Conservation (phyloP, 345 rosid genomes). For the Clarkia xantiana region DNA sequence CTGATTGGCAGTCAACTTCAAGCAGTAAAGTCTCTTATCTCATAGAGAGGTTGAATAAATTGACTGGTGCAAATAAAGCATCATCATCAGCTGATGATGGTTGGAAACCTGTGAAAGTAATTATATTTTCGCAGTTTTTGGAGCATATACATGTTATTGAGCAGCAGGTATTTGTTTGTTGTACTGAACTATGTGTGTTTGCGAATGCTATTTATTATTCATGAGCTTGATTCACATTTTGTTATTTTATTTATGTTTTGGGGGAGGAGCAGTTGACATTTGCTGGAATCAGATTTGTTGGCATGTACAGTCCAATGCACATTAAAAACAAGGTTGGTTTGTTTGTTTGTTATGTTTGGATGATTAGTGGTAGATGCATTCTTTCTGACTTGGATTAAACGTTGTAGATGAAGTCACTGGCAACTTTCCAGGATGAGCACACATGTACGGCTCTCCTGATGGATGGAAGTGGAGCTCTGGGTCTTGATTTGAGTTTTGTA, state of each 20-base stretch:
- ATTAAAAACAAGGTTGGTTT: conserved; percentile 51
- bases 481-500: conserved; percentile 96
- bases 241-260: neutral
- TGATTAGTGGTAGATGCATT: neutral
- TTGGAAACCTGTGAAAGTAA: conserved; percentile 44
- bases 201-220: neutral
- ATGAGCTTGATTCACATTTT: conserved; percentile 3
- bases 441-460: conserved; percentile 74
- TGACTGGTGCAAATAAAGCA: conserved; percentile 36
- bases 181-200: neutral
- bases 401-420: conserved; percentile 57
- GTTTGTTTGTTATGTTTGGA: neutral
- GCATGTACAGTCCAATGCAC: conserved; percentile 83
- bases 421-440: conserved; percentile 51
- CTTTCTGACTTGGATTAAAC: conserved; percentile 1
- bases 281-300: conserved; percentile 71
- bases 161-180: conserved; percentile 64
- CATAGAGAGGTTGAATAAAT: conserved; percentile 45
- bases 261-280: conserved; percentile 35
- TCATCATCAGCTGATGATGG: conserved; percentile 8
- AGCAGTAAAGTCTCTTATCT: conserved; percentile 91
- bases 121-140: conserved; percentile 90
- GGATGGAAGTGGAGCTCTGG: conserved; percentile 97
- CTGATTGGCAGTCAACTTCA: conserved; percentile 94
- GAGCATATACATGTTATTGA: conserved; percentile 85